Evolutionary conservation across 2,329 filamentous ascomycete species (phyloP).

Genomic region (Pseudocercospora musae): DNA sequence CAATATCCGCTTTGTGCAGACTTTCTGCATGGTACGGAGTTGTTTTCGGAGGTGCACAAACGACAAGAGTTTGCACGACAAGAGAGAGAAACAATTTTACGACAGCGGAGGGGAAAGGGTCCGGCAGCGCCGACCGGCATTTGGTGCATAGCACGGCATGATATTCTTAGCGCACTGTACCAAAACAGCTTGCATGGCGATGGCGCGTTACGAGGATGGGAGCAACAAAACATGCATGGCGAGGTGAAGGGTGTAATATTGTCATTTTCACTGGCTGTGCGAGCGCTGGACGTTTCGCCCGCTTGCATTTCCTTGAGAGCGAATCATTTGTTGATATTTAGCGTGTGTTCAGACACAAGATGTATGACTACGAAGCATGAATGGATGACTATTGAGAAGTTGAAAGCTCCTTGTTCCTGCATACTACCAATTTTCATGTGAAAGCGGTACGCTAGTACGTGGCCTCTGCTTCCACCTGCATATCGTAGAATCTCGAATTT

Average conservation of each 20-base stretch:
- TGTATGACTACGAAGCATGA: neutral
- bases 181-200: neutral
- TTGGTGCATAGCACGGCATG: neutral
- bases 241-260: neutral
- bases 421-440: neutral
- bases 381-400: neutral
- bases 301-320: neutral
- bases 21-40: neutral
- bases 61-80: neutral
- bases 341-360: neutral
- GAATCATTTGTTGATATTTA: neutral
- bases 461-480: neutral
- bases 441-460: neutral
- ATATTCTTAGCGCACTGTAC: neutral
- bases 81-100: neutral
- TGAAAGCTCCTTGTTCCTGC: neutral
- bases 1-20: neutral
- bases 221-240: neutral
- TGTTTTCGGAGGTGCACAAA: neutral
- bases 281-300: slow-evolving; percentile 1
- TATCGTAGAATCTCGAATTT: neutral
- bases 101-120: neutral
- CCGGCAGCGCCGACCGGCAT: neutral
- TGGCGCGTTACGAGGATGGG: neutral
- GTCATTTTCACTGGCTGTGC: neutral